Conservation (phyloP, 2,329 filamentous ascomycete genomes). For the Trichoderma cornu-damae region DNA sequence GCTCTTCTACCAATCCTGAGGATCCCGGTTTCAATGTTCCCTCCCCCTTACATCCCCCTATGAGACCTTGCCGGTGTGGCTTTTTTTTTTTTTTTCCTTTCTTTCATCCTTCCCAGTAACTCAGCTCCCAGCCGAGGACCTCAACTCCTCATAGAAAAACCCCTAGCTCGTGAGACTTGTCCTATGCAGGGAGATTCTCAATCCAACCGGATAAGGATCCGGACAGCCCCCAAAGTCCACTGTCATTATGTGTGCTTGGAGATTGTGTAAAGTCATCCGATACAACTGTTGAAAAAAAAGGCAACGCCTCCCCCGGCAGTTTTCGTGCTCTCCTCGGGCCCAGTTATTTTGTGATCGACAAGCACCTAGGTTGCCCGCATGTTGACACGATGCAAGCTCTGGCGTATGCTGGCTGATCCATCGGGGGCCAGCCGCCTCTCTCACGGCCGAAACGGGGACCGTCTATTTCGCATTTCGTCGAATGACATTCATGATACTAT, state of each 20-base stretch:
- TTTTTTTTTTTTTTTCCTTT: background rate
- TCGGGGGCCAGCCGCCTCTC: background rate
- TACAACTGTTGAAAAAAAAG: background rate
- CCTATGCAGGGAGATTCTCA: background rate
- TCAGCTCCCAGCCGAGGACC: background rate
- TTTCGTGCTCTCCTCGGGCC: background rate
- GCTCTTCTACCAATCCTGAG: background rate
- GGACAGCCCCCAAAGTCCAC: constrained; percentile 7
- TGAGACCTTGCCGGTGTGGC: constrained; percentile 8
- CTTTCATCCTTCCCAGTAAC: background rate
- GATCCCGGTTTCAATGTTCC: background rate
- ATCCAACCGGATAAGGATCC: constrained; percentile 5
- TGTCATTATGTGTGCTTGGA: background rate
- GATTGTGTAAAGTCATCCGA: background rate
- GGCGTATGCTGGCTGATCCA: background rate
- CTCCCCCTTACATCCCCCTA: constrained; percentile 9
- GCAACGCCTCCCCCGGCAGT: background rate
- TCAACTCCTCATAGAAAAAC: background rate
- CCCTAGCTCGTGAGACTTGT: background rate
- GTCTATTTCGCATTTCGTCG: background rate
- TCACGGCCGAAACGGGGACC: background rate
- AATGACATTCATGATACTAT: background rate
- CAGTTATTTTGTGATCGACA: background rate
- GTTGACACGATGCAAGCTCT: background rate
- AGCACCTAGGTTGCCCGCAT: background rate